Evolutionary conservation across 2,329 filamentous ascomycete species (phyloP), one percentile per base, ranked within the genome.

Genomic region (Trichothecium sympodiale): DNA sequence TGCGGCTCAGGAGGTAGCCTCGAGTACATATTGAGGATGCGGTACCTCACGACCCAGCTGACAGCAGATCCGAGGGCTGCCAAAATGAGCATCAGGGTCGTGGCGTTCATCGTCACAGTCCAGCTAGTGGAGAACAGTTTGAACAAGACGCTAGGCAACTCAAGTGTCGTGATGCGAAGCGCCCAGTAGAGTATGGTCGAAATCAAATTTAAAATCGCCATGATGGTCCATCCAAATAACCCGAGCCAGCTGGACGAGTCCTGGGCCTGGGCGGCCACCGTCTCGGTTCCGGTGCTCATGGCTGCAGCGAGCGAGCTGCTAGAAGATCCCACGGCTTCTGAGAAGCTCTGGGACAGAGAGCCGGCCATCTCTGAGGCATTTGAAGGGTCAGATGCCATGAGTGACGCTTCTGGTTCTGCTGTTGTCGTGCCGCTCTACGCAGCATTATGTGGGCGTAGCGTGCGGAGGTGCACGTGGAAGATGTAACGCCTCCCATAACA

Each of bases 41-140:
- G 81, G 59, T 98, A 98, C 37, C 93, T 74, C 39, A 98, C 82
- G 41, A 96, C 80, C 85, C 91, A 98, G 55, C 82, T 93, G 44
- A 86, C 69, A 2, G 80, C 86, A n/a, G 86, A 94, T 34, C 85
- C 77, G 39, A 94, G 62, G 37, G 75, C 78, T 27, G 80, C 68
- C 39, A 86, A 52, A 38, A 96, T 85, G 46, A 96, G 62, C 57
- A 93, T 77, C 78, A 98, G 61, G 14, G 91, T 98, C 15, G 89
- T 96, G 48, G 91, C 89, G 56, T 96, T 96, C 88, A 98, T 93
- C 9, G 91, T 98, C 52, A 98, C 85, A 0, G 91, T 98, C 65
- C 94, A 67, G 57, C 84, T 95, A 44, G 86, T 89, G 5, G 87
- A 94, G 52, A 94, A 85, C 42, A 94, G 67, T 5, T 79, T 83